Conservation (phyloP, 345 rosid genomes). For the Noccaea bulbosa region DNA sequence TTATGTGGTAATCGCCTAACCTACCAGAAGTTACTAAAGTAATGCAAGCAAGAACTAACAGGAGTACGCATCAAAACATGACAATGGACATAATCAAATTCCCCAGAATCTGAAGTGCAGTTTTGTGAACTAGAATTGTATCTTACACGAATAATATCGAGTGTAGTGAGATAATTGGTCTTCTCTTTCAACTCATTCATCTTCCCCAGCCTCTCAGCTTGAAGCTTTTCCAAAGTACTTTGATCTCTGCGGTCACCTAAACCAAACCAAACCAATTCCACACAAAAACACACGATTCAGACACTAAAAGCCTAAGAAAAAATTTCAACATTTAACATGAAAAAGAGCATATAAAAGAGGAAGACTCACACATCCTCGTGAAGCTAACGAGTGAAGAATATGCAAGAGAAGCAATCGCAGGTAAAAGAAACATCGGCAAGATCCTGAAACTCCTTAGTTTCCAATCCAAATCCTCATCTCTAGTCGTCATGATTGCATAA, state of each 20-base stretch:
- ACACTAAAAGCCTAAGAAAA: constrained; percentile 7
- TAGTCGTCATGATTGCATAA: constrained; percentile 75
- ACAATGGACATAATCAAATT: neutral
- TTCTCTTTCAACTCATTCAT: constrained; percentile 92
- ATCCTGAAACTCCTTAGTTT: constrained; percentile 69
- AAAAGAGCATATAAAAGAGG: neutral
- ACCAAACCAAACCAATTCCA: constrained; percentile 30
- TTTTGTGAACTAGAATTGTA: neutral
- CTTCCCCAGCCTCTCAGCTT: constrained; percentile 79
- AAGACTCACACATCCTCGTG: constrained; percentile 69
- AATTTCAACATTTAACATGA: neutral
- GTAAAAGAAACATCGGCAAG: constrained; percentile 75
- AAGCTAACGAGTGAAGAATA: constrained; percentile 60
- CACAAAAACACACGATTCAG: constrained; percentile 1
- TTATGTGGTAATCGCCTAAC: neutral
- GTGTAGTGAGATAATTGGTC: constrained; percentile 86
- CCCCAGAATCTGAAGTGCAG: neutral
- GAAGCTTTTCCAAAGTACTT: constrained; percentile 72
- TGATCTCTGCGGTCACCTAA: constrained; percentile 89
- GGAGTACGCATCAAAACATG: constrained; percentile 4
- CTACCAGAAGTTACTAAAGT: neutral
- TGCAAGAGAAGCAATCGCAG: constrained; percentile 51
- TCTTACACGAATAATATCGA: constrained; percentile 85
- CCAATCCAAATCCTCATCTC: constrained; percentile 65
- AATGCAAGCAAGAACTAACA: constrained; percentile 6